These are phyloP conservation scores for Phytopythium montanum DNA, from an alignment of 352 stramenopile genomes.

Conservation along the genomic window DNA sequence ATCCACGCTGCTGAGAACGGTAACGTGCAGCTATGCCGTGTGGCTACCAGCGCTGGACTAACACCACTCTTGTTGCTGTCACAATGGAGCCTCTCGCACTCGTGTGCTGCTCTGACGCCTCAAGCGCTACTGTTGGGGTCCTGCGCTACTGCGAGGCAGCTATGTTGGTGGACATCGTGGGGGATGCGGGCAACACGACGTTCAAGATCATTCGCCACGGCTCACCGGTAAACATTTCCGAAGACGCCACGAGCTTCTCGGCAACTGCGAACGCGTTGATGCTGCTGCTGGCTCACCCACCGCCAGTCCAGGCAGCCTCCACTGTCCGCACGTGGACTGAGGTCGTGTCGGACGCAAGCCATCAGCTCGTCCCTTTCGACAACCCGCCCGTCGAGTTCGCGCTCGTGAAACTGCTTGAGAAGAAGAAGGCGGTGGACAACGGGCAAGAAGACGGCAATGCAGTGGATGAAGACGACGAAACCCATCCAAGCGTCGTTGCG, in stretches of 20 bases:
- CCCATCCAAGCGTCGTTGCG: constrained; percentile 22
- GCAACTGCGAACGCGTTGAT: constrained; percentile 10
- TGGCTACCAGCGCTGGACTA: background rate
- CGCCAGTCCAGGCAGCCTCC: constrained; percentile 17
- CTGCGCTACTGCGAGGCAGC: constrained; percentile 37
- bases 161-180: constrained; percentile 40
- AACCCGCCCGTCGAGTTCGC: constrained; percentile 42
- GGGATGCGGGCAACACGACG: constrained; percentile 40
- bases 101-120: constrained; percentile 27
- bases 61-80: background rate
- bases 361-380: constrained; percentile 26
- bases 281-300: constrained; percentile 46
- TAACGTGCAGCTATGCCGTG: background rate
- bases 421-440: background rate
- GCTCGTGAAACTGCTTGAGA: constrained; percentile 12
- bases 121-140: background rate
- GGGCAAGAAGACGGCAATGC: background rate
- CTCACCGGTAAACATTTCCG: constrained; percentile 31
- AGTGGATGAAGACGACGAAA: background rate
- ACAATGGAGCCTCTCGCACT: constrained; percentile 30
- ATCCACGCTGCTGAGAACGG: background rate
- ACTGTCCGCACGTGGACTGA: constrained; percentile 23
- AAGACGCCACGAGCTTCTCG: constrained; percentile 23
- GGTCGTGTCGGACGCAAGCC: background rate
- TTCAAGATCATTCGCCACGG: constrained; percentile 44